Evolutionary conservation across 169 alveolate species (phyloP), one percentile per base, ranked within the genome.

Genomic region (Plasmodium chabaudi): DNA sequence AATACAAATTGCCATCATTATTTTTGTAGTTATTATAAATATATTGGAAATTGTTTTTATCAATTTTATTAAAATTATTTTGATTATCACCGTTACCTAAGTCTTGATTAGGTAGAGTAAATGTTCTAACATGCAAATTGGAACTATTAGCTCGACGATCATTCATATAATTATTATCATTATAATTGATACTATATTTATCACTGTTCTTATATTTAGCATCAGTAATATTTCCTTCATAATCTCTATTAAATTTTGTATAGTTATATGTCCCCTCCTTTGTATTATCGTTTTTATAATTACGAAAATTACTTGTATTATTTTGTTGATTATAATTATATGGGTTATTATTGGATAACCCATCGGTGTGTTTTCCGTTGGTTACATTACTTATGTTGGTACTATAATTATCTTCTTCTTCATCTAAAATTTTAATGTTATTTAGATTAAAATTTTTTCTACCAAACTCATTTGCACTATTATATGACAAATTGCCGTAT

Each of bases 341-440:
- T n/a, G 27, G 25, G 21, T 39, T 10, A 12, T 25, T 3, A 65
- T 65, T 57, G 65, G 10, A 57, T 15, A 21, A 21, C n/a, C n/a
- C 49, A 61, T 27, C 21, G 17, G n/a, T 61, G 49, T 9, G 44
- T 2, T 61, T 61, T 42, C 15, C 42, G 1, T 68, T 46, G 19
- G 5, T 47, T 5, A 68, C n/a, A 23, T 46, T 68, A 10, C 9
- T 21, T 21, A 46, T 21, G 9, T 19, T 61, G 71, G 2, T 42
- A 12, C 12, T 72, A 4, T 42, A 15, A 5, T 57, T 15, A 9
- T 57, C 59, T 39, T 82, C 90, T 1, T 67, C 89, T 12, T 82
- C 90, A 19, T 82, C 90, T 21, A 53, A 17, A 10, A 82, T 51
- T 17, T 67, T 82, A 7, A 82, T 82, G 47, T 82, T 82, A 23